Evolutionary conservation across 179 eudicot species (phyloP).

Genomic region (Vitellaria paradoxa): DNA sequence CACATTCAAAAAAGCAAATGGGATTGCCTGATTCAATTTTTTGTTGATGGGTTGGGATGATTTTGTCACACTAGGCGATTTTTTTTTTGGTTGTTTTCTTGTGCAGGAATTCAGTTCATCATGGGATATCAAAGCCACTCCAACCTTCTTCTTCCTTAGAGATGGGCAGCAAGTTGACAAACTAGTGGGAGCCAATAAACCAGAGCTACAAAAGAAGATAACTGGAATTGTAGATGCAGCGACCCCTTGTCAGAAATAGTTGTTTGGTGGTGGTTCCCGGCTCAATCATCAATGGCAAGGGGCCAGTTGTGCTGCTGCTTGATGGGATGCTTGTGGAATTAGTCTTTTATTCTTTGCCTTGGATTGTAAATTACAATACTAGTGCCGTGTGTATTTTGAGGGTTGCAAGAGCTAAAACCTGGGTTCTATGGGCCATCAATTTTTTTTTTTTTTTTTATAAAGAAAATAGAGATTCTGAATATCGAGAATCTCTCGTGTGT

Average conservation of each 20-base stretch:
- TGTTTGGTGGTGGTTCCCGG: not conserved
- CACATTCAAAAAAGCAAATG: too few relatives aligned
- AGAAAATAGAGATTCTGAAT: slow-evolving; percentile 8
- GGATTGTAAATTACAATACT: not conserved
- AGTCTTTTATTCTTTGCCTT: not conserved
- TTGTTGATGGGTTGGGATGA: not conserved
- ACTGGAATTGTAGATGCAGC: slow-evolving; percentile 46
- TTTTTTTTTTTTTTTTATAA: too few relatives aligned
- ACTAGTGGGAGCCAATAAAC: slow-evolving; percentile 94
- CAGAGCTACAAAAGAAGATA: slow-evolving; percentile 80
- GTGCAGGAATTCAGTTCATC: slow-evolving; percentile 90
- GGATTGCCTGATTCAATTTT: not conserved
- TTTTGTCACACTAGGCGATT: not conserved
- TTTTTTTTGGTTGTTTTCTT: not conserved
- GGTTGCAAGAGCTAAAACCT: not conserved
- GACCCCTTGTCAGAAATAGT: slow-evolving; percentile 12
- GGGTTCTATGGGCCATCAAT: not conserved
- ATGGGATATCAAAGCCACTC: slow-evolving; percentile 94
- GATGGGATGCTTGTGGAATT: slow-evolving; percentile 4
- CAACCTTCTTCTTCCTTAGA: slow-evolving; percentile 94
- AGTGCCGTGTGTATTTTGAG: not conserved
- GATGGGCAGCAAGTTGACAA: slow-evolving; percentile 88
- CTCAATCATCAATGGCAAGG: not conserved
- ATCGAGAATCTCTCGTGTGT: not conserved
- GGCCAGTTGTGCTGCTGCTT: not conserved